phyloP scores from a whole-genome alignment of 805 yeast species.

The Ogataea haglerorum region DNA sequence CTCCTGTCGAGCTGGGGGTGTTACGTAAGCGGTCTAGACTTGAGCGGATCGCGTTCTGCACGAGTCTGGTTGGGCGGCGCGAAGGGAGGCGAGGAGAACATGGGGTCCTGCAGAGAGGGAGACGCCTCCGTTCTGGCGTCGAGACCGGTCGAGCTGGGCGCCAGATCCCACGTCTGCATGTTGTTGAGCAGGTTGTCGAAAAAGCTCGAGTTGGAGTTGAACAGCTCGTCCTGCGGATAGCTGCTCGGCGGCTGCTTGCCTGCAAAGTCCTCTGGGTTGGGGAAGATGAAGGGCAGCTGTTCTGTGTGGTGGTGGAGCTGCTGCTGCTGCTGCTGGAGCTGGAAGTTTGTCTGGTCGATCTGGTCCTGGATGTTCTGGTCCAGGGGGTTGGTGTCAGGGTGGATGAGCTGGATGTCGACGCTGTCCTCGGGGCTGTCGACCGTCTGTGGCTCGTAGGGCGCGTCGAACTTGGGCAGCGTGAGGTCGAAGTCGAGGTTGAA shows the following conservation, averaged over 20 bases:
- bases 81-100: neutral
- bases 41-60: neutral
- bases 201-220: conserved; percentile 12
- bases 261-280: conserved; percentile 6
- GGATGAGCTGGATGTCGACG: conserved; percentile 14
- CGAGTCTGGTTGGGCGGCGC: neutral
- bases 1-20: neutral
- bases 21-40: conserved; percentile 12
- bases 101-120: neutral
- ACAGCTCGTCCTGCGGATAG: conserved; percentile 10
- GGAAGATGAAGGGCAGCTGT: conserved; percentile 14
- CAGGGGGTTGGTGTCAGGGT: conserved; percentile 15
- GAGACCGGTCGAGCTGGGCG: conserved; percentile 3
- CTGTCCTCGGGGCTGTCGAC: conserved; percentile 5
- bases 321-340: conserved; percentile 20
- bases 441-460: conserved; percentile 5
- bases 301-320: conserved; percentile 15
- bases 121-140: neutral
- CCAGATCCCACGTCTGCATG: conserved; percentile 24
- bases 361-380: conserved; percentile 17
- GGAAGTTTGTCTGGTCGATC: conserved; percentile 16
- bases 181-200: conserved; percentile 24
- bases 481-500: conserved; percentile 15
- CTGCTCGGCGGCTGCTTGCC: neutral
- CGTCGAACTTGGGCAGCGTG: conserved; percentile 13